These are phyloP conservation scores for Zelonia costaricensis DNA, from an alignment of 208 protist species.

Conservation along the genomic window DNA sequence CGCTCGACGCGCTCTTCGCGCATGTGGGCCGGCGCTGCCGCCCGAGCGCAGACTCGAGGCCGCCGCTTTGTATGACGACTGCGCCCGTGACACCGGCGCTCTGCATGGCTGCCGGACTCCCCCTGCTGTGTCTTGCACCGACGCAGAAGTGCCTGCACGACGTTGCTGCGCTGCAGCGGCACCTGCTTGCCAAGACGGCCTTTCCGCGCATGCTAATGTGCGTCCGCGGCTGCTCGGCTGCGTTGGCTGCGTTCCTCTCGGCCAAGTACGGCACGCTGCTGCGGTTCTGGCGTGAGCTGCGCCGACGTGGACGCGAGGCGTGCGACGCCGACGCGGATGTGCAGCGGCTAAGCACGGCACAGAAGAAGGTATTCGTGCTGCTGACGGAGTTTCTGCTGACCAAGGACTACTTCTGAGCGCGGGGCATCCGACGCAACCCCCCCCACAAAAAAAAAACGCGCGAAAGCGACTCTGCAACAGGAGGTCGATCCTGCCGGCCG, in stretches of 20 bases:
- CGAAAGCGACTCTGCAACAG: too few species aligned
- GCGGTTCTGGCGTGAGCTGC: conserved; percentile 45
- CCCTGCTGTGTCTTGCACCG: conserved; percentile 14
- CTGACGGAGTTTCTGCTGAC: conserved; percentile 74
- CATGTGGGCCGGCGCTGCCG: too few species aligned
- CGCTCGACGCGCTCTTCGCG: too few species aligned
- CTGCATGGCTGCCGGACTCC: background rate
- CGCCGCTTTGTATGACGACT: too few species aligned
- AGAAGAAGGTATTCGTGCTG: conserved; percentile 70
- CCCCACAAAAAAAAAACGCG: too few species aligned
- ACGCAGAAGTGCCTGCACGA: conserved; percentile 22
- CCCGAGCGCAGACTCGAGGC: too few species aligned
- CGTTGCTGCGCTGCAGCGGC: conserved; percentile 32
- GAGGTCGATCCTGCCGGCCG: too few species aligned
- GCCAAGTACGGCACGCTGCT: conserved; percentile 60
- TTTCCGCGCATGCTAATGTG: conserved; percentile 81
- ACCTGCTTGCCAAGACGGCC: conserved; percentile 52
- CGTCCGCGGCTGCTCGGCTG: conserved; percentile 63
- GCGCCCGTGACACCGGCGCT: too few species aligned
- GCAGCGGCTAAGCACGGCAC: conserved; percentile 38
- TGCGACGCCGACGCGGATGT: conserved; percentile 57
- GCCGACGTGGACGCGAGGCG: conserved; percentile 36
- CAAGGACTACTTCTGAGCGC: conserved; percentile 54
- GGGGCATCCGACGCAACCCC: too few species aligned
- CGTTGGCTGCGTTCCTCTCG: conserved; percentile 43